Base-by-base conservation (phyloP, 1,284 basidiomycete species). In the Gomphus bonarii region DNA sequence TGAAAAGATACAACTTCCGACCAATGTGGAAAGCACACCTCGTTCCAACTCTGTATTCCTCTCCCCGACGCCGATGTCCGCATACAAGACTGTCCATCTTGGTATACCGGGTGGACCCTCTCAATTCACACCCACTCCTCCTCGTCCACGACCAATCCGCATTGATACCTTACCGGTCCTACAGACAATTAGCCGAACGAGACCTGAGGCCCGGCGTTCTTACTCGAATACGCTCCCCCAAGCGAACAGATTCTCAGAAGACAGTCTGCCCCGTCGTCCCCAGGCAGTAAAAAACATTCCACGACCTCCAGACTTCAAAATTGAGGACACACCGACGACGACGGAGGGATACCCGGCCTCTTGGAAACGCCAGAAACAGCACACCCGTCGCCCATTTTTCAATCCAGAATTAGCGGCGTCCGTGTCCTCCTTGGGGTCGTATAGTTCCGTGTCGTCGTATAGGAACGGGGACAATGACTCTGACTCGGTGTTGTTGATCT, bases 291-390 rank as follows among this genome's bases (percentile, higher is more conserved):
- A 35, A 25, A 54, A 44, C 14, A 36, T 54, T 3, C 38, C 52
- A 18, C 38, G 52, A 3, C 10, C 25, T 2, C 20, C 22, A 20
- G 42, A 25, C 11, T 54, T 40, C 8, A 33, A 7, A 30, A 54
- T 54, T 3, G 52, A 54, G 42, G 52, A 54, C n/a, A 54, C 52
- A 5, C 52, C 52, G 22, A 54, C 52, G 8, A 51, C 50, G 3
- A 38, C 50, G 8, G 50, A 51, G 1, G 50, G 50, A 1, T 51
- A 31, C 25, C 18, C 50, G 4, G 11, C 28, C n/a, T 25, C 28
- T 4, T 25, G 36, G 22, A 51, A 38, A 38, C 12, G 33, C 9
- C n/a, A 31, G 16, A 28, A n/a, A 38, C 33, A 33, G 4, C 6
- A 33, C 3, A 1, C 11, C 14, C 18, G 36, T 10, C 50, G 50